Evolutionary conservation across 345 rosid species (phyloP).

Genomic region (Pelargonium nanum): DNA sequence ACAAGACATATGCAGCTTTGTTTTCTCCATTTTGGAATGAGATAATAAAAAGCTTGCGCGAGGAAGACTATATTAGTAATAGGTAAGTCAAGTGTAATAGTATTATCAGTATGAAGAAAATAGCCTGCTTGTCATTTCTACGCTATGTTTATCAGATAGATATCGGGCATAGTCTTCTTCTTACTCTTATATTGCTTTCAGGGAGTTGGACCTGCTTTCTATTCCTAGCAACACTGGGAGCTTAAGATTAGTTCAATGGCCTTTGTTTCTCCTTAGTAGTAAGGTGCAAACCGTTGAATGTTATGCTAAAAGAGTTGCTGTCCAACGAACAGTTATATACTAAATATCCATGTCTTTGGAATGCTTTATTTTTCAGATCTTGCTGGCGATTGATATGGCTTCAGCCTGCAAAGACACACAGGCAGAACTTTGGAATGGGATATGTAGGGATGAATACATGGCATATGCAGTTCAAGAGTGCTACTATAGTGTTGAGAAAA

Average conservation of each 20-base stretch:
- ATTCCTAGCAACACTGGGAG: constrained; percentile 93
- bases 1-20: constrained; percentile 69
- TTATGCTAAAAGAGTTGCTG: background rate
- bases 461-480: constrained; percentile 94
- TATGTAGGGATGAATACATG: constrained; percentile 92
- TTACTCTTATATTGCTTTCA: constrained; percentile 20
- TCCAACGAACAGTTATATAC: constrained; percentile 4
- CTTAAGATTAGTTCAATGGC: constrained; percentile 92
- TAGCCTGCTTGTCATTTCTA: background rate
- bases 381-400: constrained; percentile 91
- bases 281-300: constrained; percentile 44
- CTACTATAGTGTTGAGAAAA: constrained; percentile 73
- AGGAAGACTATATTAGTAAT: constrained; percentile 89
- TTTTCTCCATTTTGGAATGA: constrained; percentile 99
- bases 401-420: constrained; percentile 83
- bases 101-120: constrained; percentile 3
- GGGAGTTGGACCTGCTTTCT: constrained; percentile 95
- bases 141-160: background rate
- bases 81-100: constrained; percentile 34
- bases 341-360: constrained; percentile 12
- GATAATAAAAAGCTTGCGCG: constrained; percentile 86
- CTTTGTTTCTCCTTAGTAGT: constrained; percentile 94
- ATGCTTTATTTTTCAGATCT: constrained; percentile 42
- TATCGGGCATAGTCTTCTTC: background rate
- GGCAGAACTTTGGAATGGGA: constrained; percentile 62